Base-by-base conservation (phyloP, 768 basidiomycete species). In the Lactarius psammicola region DNA sequence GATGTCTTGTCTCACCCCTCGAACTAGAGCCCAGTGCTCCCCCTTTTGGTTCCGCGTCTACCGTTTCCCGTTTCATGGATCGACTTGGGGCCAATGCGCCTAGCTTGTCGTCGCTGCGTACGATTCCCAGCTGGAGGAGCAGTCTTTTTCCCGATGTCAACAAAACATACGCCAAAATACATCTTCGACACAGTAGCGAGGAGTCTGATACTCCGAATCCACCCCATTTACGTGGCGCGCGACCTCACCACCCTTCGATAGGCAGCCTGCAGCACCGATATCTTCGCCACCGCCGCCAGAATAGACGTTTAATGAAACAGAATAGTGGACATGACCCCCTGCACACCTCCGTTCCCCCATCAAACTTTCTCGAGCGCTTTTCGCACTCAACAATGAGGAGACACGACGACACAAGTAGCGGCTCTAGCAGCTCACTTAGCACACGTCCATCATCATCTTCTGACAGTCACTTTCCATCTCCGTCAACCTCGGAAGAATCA, bases 401-500 rank as follows among this genome's bases (percentile, higher is more conserved):
- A n/a, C 20, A 58, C 20, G 40, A 54, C 6, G 40, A 46, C 11
- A 20, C 33, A 10, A 59, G 33, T 34, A 61, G 57, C 6, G 17
- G 49, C 49, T 40, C 51, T 26, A 34, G 51, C 23, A 30, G 51
- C 20, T 62, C 65, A 28, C 20, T 53, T 34, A 53, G 18, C 57
- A 54, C 31, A 5, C 17, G 20, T 10, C 60, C 28, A 15, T 36
- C 57, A 18, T 55, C 57, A n/a, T 46, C 30, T 15, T 20, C 11
- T 9, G 31, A 31, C 31, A 26, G 30, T 18, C 31, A 30, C 28
- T 7, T 54, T 15, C 61, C 60, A 34, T 62, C 58, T 20, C 65
- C 65, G 1, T 46, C 51, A 15, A 62, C 40, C 4, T 59, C 61
- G 5, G 66, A 63, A 26, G 65, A 67, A 31, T 63, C 66, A 5